Conservation (phyloP, 2,329 filamentous ascomycete genomes). For the Penicillium psychrosexuale region DNA sequence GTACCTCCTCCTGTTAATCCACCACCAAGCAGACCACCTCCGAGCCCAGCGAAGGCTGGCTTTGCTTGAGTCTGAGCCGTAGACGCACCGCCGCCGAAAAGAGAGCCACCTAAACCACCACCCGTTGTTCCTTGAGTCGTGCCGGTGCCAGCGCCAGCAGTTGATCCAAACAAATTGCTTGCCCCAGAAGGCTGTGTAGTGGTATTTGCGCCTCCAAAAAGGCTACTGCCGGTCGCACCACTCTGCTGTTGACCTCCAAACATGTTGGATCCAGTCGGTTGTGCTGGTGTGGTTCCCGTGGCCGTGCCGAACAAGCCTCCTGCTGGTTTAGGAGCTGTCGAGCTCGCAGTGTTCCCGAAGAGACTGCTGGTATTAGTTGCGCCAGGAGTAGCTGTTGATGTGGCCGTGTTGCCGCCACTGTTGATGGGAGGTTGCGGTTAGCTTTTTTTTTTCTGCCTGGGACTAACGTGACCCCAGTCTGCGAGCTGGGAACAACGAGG, state of each 20-base stretch:
- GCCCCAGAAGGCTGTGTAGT: conserved; percentile 31
- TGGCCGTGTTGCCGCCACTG: conserved; percentile 26
- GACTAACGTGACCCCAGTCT: background rate
- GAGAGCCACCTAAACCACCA: conserved; percentile 5
- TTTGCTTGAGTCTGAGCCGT: conserved; percentile 36
- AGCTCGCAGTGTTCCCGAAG: conserved; percentile 28
- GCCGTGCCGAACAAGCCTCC: conserved; percentile 33
- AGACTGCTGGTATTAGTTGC: conserved; percentile 29
- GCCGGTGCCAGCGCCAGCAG: conserved; percentile 12
- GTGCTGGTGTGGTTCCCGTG: conserved; percentile 27
- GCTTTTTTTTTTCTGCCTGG: conserved; percentile 3
- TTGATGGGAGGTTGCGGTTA: conserved; percentile 15
- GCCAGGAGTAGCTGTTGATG: conserved; percentile 27
- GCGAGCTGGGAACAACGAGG: background rate
- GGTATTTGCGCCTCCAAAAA: conserved; percentile 30
- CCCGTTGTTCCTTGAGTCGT: conserved; percentile 11
- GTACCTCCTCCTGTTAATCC: background rate
- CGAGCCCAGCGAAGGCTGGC: conserved; percentile 27
- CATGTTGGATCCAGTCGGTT: conserved; percentile 32
- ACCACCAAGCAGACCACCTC: conserved; percentile 5
- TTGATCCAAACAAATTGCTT: conserved; percentile 30
- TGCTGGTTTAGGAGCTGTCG: conserved; percentile 32
- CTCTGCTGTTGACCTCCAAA: conserved; percentile 34
- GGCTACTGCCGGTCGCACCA: conserved; percentile 23
- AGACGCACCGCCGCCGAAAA: conserved; percentile 12